Percentiles rank a stretch among this genome's conserved stretches.
These are phyloP conservation scores for Quercus gilva DNA, from an alignment of 306 rosid species.

Conservation along the genomic window DNA sequence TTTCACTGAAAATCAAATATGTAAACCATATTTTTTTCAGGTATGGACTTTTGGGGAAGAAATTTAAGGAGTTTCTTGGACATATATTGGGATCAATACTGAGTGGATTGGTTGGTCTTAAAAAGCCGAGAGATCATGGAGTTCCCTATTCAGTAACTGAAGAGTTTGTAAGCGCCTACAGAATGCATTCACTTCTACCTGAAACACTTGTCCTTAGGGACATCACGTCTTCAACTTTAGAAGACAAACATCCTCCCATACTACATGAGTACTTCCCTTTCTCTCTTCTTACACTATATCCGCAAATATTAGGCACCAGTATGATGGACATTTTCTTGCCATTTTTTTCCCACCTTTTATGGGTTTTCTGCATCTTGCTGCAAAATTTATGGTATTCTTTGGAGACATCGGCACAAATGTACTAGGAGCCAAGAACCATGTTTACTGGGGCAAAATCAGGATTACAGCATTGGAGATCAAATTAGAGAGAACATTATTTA, in stretches of 20 bases:
- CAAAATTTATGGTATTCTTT: neutral
- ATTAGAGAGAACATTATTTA: no score
- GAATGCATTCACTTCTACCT: conserved; percentile 74
- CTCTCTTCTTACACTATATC: neutral
- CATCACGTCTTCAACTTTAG: conserved; percentile 26
- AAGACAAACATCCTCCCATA: conserved; percentile 44
- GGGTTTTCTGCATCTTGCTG: neutral
- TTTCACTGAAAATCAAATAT: neutral
- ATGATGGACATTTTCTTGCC: neutral
- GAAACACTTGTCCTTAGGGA: conserved; percentile 53
- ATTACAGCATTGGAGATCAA: no score
- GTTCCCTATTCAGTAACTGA: conserved; percentile 62
- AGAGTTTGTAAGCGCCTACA: conserved; percentile 70
- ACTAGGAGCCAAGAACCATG: no score
- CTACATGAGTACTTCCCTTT: conserved; percentile 39
- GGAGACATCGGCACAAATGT: no score
- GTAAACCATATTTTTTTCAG: conserved; percentile 20
- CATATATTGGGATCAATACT: no score
- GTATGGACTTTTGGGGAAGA: conserved; percentile 78
- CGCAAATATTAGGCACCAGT: neutral
- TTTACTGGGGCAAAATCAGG: no score
- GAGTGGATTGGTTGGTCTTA: no score
- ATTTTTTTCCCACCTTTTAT: neutral
- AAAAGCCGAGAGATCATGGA: no score
- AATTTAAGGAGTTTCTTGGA: conserved; percentile 2